Conservation (phyloP, 176 grass and related monocot genomes). For the Musa schizocarpa region DNA sequence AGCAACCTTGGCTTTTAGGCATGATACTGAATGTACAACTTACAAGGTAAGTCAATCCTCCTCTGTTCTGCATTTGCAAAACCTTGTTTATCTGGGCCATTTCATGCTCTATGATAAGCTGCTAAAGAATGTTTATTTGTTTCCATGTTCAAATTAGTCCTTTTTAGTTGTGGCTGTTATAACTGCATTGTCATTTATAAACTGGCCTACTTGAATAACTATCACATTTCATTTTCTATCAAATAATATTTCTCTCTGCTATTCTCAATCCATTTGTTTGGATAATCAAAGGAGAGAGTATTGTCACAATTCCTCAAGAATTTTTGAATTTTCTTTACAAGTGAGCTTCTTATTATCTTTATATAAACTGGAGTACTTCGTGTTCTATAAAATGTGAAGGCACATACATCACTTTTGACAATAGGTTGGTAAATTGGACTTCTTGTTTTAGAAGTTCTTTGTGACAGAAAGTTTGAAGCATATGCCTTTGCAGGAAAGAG, state of each 20-base stretch:
- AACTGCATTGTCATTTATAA: too few species aligned
- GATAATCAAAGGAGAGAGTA: neutral
- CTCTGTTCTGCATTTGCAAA: conserved; percentile 1
- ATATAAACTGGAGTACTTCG: too few species aligned
- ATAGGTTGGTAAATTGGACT: too few species aligned
- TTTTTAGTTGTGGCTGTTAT: too few species aligned
- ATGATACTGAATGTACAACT: conserved; percentile 53
- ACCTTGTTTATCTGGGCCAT: neutral
- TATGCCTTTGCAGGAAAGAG: too few species aligned
- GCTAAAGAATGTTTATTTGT: neutral
- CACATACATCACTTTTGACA: neutral
- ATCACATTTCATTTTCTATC: neutral
- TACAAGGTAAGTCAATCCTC: conserved; percentile 58
- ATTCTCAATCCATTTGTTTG: neutral
- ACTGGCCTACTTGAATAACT: neutral
- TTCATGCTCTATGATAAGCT: neutral
- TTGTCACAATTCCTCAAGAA: neutral
- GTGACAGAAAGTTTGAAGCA: too few species aligned
- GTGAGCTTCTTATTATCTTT: too few species aligned
- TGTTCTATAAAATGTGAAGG: neutral
- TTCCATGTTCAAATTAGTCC: too few species aligned
- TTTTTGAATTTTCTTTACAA: neutral
- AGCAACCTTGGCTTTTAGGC: conserved; percentile 74
- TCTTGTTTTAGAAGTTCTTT: too few species aligned
- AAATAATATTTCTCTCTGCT: neutral